phyloP scores from a whole-genome alignment of 257 asterid genomes.

The Capsicum baccatum region DNA sequence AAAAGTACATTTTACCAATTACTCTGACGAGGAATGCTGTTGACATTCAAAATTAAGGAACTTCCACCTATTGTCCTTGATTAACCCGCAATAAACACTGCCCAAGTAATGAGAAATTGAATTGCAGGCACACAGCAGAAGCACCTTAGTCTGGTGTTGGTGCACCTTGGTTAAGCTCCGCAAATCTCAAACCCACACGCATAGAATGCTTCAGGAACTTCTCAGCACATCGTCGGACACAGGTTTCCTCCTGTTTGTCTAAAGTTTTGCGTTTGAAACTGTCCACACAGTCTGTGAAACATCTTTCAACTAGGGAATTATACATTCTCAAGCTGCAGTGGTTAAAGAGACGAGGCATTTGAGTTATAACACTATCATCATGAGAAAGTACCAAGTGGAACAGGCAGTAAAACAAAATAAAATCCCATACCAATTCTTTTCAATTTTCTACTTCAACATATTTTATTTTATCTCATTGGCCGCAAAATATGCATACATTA shows the following conservation, averaged over 20 bases:
- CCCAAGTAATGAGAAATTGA: not conserved
- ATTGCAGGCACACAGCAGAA: not conserved
- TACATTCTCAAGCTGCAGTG: constrained; percentile 82
- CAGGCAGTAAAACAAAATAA: not conserved
- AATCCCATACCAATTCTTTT: not conserved
- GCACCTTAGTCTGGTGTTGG: constrained; percentile 66
- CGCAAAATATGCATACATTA: not conserved
- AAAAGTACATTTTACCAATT: constrained; percentile 23
- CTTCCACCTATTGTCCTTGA: not conserved
- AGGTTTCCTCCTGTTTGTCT: constrained; percentile 92
- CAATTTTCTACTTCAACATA: constrained; percentile 13
- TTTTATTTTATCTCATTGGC: not conserved
- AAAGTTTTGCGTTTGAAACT: constrained; percentile 73
- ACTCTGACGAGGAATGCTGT: not conserved
- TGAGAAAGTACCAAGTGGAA: not conserved
- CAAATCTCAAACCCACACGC: constrained; percentile 94
- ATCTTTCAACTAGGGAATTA: constrained; percentile 83
- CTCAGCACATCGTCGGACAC: constrained; percentile 96
- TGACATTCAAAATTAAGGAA: not conserved
- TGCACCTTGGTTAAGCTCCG: constrained; percentile 91
- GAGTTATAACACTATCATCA: not conserved
- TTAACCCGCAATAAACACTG: not conserved
- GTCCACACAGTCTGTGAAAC: constrained; percentile 86
- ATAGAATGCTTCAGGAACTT: constrained; percentile 92
- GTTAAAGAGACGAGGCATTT: not conserved